Percentiles rank a stretch among this genome's conserved stretches.
Conservation (phyloP, 2,329 filamentous ascomycete species). For the Cordyceps farinosa region DNA sequence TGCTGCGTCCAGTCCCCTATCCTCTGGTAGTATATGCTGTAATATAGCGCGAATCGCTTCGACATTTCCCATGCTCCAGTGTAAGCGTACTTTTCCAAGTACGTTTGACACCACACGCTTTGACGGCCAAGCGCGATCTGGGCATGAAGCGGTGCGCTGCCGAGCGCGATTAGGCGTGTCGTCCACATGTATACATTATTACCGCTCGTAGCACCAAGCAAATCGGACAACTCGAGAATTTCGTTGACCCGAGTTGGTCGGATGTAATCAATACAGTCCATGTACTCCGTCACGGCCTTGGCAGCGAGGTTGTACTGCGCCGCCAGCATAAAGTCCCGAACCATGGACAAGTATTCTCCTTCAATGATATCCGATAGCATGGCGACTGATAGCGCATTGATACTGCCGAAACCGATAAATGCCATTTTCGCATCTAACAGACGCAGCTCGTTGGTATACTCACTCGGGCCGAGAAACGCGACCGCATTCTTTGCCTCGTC, state of each 20-base stretch:
- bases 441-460: background rate
- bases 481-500: background rate
- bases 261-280: conserved; percentile 2
- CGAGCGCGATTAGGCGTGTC: conserved; percentile 1
- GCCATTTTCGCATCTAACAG: conserved; percentile 1
- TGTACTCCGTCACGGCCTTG: conserved; percentile 2
- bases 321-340: background rate
- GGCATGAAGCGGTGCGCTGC: conserved; percentile 26
- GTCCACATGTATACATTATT: conserved; percentile 9
- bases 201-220: background rate
- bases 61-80: background rate
- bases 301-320: conserved; percentile 5
- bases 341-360: conserved; percentile 1
- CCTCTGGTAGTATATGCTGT: conserved; percentile 8
- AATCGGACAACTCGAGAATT: background rate
- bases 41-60: background rate
- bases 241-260: background rate
- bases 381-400: background rate
- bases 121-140: conserved; percentile 40
- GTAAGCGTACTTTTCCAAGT: background rate
- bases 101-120: conserved; percentile 5
- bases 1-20: conserved; percentile 5
- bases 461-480: conserved; percentile 3
- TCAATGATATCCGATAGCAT: background rate
- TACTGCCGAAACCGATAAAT: background rate